Conservation (phyloP, 2,329 filamentous ascomycete genomes). For the Alternaria burnsii region DNA sequence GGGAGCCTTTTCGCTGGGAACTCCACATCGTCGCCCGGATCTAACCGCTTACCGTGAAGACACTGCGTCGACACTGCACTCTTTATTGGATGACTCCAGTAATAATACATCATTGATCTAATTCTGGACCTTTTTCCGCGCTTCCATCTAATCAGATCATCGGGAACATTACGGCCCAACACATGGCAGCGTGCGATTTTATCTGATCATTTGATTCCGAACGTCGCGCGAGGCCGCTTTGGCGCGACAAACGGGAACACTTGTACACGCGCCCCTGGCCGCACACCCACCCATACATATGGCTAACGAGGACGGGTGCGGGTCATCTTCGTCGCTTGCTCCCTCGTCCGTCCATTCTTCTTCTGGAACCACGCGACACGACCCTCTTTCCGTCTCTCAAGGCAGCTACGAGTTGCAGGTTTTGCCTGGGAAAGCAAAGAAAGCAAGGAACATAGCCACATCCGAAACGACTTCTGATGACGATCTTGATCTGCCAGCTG, state of each 20-base stretch:
- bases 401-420: constrained; percentile 45
- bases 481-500: constrained; percentile 27
- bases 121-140: constrained; percentile 11
- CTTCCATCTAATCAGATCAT: constrained; percentile 40
- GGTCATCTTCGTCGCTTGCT: constrained; percentile 25
- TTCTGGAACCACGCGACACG: constrained; percentile 31
- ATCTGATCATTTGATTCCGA: constrained; percentile 40
- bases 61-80: constrained; percentile 2
- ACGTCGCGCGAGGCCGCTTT: constrained; percentile 31
- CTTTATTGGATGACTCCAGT: constrained; percentile 3
- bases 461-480: constrained; percentile 40
- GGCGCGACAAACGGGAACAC: constrained; percentile 30
- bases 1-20: constrained; percentile 1
- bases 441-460: constrained; percentile 40
- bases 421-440: constrained; percentile 40
- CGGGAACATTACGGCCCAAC: constrained; percentile 16
- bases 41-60: constrained; percentile 18
- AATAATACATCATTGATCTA: constrained; percentile 5
- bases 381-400: constrained; percentile 26
- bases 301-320: constrained; percentile 27
- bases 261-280: constrained; percentile 28
- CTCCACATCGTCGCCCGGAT: constrained; percentile 17
- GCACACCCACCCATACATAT: constrained; percentile 32
- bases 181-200: constrained; percentile 16
- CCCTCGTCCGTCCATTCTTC: constrained; percentile 30